Conservation (phyloP, 1,139 yeast species). For the Wickerhamiella pararugosa region DNA sequence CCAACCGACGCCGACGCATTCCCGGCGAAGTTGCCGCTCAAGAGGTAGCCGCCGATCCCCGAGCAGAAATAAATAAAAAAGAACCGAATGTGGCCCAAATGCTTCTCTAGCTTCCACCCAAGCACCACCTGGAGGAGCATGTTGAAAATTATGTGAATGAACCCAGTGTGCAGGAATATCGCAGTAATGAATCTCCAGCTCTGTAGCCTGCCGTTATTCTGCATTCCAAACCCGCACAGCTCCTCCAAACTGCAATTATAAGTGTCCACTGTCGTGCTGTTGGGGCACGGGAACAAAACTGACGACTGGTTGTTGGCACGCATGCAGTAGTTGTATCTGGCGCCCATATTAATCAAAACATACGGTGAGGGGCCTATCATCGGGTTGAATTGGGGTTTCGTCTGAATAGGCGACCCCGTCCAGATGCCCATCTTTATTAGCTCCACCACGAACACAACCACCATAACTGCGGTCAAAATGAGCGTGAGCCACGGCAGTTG, state of each 20-base stretch:
- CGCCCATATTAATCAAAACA: slow-evolving; percentile 53
- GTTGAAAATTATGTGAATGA: slow-evolving; percentile 54
- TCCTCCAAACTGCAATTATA: slow-evolving; percentile 43
- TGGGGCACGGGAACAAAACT: slow-evolving; percentile 51
- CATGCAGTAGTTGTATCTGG: slow-evolving; percentile 64
- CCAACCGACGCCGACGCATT: slow-evolving; percentile 58
- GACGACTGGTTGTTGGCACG: slow-evolving; percentile 35
- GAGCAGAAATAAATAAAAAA: slow-evolving; percentile 42
- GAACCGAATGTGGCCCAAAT: slow-evolving; percentile 43
- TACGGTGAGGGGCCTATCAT: slow-evolving; percentile 72
- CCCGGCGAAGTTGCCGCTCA: slow-evolving; percentile 63
- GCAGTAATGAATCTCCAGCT: slow-evolving; percentile 62
- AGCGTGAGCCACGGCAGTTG: slow-evolving; percentile 22
- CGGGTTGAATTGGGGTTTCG: slow-evolving; percentile 60
- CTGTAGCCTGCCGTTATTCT: slow-evolving; percentile 31
- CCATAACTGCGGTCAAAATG: slow-evolving; percentile 31
- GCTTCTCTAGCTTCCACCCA: slow-evolving; percentile 48
- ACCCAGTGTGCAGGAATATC: slow-evolving; percentile 64
- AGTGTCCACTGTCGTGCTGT: slow-evolving; percentile 41
- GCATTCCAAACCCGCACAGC: slow-evolving; percentile 48
- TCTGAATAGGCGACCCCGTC: slow-evolving; percentile 57
- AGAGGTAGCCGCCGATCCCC: slow-evolving; percentile 53
- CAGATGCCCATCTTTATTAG: slow-evolving; percentile 40
- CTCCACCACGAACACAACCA: slow-evolving; percentile 54
- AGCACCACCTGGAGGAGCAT: slow-evolving; percentile 43